These are phyloP conservation scores for Scenedesmus sp. DNA, from an alignment of 163 green algal genomes.

Conservation along the genomic window DNA sequence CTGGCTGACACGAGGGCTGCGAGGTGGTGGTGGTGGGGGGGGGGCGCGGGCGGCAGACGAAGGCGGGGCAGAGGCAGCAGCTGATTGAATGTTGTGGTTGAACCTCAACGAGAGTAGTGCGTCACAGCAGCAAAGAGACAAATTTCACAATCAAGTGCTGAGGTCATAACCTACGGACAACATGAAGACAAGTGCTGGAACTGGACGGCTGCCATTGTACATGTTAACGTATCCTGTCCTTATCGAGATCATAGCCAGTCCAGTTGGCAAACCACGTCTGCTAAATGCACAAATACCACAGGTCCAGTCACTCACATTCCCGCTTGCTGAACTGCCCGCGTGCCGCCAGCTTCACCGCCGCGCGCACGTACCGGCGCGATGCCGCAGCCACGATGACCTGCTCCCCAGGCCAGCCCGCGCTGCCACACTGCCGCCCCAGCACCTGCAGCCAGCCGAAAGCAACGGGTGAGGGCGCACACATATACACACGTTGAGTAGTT, in stretches of 20 bases:
- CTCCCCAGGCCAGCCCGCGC: constrained; percentile 14
- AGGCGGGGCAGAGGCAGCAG: neutral
- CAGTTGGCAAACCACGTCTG: neutral
- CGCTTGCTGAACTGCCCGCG: constrained; percentile 90
- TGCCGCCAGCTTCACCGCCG: constrained; percentile 73
- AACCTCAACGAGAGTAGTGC: too few species aligned
- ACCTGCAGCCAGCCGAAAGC: neutral
- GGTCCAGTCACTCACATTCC: constrained; percentile 46
- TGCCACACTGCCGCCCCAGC: constrained; percentile 41
- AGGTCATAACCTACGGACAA: neutral
- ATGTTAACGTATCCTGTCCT: neutral
- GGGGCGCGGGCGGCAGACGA: neutral
- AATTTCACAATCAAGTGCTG: neutral
- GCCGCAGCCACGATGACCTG: constrained; percentile 46
- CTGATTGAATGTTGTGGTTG: neutral
- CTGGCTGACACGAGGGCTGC: constrained; percentile 51
- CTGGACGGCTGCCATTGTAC: neutral
- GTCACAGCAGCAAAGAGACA: neutral
- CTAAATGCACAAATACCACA: neutral
- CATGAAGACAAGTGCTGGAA: neutral
- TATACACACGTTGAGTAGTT: too few species aligned
- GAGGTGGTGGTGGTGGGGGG: neutral
- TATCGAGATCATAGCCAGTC: neutral
- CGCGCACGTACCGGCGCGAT: constrained; percentile 53
- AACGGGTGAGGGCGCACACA: neutral